Evolutionary conservation across 2,329 filamentous ascomycete genomes (phyloP).

Genomic region (Pseudogymnoascus sp.): DNA sequence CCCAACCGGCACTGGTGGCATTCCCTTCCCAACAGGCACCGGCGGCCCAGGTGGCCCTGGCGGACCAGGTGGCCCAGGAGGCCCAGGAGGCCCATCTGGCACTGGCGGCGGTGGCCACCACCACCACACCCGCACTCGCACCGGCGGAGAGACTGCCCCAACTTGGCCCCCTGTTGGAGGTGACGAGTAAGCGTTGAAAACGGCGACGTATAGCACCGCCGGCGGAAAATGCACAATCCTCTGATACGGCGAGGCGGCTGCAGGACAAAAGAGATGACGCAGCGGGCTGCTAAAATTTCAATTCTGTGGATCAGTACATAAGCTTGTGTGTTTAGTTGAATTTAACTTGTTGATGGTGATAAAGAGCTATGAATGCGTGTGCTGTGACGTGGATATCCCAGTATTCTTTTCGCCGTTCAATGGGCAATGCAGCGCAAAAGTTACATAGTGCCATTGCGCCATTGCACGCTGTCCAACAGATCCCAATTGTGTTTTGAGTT

Average conservation of each 20-base stretch:
- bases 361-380: neutral
- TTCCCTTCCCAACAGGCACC: neutral
- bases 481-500: neutral
- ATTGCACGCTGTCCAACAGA: neutral
- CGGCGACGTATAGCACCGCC: neutral
- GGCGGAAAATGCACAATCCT: neutral
- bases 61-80: neutral
- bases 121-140: neutral
- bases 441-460: neutral
- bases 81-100: neutral
- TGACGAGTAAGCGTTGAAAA: neutral
- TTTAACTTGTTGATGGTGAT: neutral
- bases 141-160: neutral
- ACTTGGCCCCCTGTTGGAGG: neutral
- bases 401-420: neutral
- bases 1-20: neutral
- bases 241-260: neutral
- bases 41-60: neutral
- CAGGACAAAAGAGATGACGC: constrained; percentile 1
- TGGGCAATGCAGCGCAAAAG: neutral
- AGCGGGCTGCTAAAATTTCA: neutral
- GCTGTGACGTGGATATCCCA: neutral
- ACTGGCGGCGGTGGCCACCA: neutral
- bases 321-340: neutral
- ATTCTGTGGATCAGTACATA: constrained; percentile 1